These are phyloP conservation scores for Neurospora sp. DNA, from an alignment of 495 filamentous ascomycete species.

Conservation along the genomic window DNA sequence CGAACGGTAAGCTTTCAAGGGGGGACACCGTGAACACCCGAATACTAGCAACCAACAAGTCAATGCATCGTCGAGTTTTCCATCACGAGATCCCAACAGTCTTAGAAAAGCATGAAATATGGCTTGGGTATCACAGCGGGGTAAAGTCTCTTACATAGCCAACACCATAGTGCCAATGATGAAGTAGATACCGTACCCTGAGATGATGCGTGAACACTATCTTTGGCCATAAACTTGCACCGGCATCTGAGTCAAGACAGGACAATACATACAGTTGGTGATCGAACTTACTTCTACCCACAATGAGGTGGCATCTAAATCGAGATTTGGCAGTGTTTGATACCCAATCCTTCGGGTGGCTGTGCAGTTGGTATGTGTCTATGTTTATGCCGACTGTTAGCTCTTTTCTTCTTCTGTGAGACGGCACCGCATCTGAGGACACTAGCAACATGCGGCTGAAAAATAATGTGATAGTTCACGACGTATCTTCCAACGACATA, in stretches of 20 bases:
- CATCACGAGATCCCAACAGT: background rate
- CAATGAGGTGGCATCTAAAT: background rate
- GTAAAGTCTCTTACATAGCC: background rate
- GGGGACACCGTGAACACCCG: background rate
- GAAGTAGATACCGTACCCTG: background rate
- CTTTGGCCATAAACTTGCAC: background rate
- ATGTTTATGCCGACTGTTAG: background rate
- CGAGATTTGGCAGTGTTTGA: background rate
- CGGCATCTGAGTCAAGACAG: background rate
- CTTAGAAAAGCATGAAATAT: background rate
- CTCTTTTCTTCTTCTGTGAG: background rate
- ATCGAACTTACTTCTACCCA: background rate
- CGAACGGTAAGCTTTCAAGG: background rate
- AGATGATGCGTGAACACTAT: background rate
- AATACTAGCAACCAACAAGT: background rate
- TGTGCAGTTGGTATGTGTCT: background rate
- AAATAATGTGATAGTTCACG: background rate
- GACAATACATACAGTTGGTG: background rate
- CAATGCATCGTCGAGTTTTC: background rate
- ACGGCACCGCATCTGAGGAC: background rate
- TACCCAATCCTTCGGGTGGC: background rate
- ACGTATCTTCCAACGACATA: background rate
- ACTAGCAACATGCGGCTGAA: background rate
- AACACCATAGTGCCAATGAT: background rate
- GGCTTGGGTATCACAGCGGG: background rate